Evolutionary conservation across 1,284 basidiomycete species (phyloP), one percentile per base, ranked within the genome.

Genomic region (Rhodotorula mucilaginosa): DNA sequence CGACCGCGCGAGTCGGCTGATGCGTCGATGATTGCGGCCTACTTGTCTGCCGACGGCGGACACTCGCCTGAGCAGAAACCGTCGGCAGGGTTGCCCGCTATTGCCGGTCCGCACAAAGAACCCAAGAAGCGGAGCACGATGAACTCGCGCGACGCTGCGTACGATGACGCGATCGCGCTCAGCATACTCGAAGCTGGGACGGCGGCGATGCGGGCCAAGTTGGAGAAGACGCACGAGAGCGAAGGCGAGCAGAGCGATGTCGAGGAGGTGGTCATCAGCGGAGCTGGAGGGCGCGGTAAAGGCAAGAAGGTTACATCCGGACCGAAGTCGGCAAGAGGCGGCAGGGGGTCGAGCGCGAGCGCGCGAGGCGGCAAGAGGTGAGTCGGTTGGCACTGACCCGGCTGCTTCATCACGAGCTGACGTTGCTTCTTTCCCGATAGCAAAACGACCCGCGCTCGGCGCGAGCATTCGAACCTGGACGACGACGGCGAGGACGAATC

Each of bases 141-240:
- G 93, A 99, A 98, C 81, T 95, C 92, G 79, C 86, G 95, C 69
- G 95, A 97, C 79, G 91, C 94, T 12, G 92, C 90, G 5, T 97
- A 96, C 80, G 93, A 97, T 79, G 92, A 95, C 80, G 90, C 89
- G 73, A 83, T 86, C 59, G 83, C 84, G 48, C 57, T 76, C 46
- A 68, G 64, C 26, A 70, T 76, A 46, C 23, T 74, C 23, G 70
- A 68, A 48, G 58, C 68, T 0, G 70, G 67, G 12, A 68, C 64
- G 18, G 72, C 74, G 39, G 69, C 72, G 34, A 66, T 65, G 69
- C 59, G 74, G 46, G 67, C 62, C 19, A 65, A 54, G 69, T 21
- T 75, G 54, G 71, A 73, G 64, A 67, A 62, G 73, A 47, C 47
- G 61, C 34, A 62, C 10, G 64, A 64, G 21, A 54, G 54, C 54